Base-by-base conservation (phyloP, 2,329 filamentous ascomycete species). In the Mollisia scopiformis region DNA sequence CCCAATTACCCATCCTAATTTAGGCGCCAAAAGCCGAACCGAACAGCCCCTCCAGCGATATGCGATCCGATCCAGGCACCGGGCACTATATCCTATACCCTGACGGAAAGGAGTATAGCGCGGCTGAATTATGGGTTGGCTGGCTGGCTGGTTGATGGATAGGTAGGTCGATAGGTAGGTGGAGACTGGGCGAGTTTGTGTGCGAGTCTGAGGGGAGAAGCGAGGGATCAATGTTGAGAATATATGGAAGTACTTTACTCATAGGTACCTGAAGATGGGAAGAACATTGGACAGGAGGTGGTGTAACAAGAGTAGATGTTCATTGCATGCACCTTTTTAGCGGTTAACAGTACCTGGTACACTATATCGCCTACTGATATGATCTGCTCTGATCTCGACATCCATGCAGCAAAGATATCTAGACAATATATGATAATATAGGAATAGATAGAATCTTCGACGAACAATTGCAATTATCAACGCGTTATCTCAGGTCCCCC, bases 261-360 rank as follows among this genome's bases (percentile, higher is more conserved):
- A n/a, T n/a, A n/a, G n/a, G n/a, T n/a, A n/a, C n/a, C n/a, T n/a
- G n/a, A n/a, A n/a, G n/a, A n/a, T n/a, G n/a, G n/a, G n/a, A n/a
- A n/a, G n/a, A n/a, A 16, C 11, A 39, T 46, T 23, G 3, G 23
- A 23, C n/a, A n/a, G n/a, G n/a, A 11, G 4, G 6, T 47, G 43
- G 43, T 47, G 28, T 23, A 47, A 28, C 25, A 27, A 47, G 43
- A 47, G 25, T 47, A 47, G n/a, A 27, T 47, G 14, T 47, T 27
- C 43, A 47, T 47, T 47, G 43, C 21, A 47, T 25, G 43, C 43
- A 47, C 39, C 43, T 14, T 47, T 47, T 47, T 47, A 47, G 43
- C 6, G 43, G 13, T 28, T 27, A 19, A 43, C 39, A 21, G 7
- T 6, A 47, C n/a, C n/a, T n/a, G n/a, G n/a, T n/a, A n/a, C n/a